phyloP scores from a whole-genome alignment of 2,329 filamentous ascomycete genomes.

The Epichloe glyceriae region DNA sequence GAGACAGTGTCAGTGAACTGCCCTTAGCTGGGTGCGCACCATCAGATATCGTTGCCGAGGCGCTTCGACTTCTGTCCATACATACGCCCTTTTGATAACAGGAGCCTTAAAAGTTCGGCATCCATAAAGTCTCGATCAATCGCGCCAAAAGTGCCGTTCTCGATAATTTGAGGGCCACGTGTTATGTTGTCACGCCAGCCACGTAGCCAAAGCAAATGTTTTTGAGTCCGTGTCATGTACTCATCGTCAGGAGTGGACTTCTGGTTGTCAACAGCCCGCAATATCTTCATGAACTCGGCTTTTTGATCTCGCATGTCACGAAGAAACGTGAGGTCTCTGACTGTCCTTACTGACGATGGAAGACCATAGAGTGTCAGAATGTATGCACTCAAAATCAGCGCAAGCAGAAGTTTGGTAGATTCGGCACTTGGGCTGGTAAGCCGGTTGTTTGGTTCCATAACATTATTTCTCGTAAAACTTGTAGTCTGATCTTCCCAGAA shows the following conservation, averaged over 20 bases:
- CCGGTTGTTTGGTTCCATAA: conserved; percentile 47
- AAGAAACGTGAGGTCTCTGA: conserved; percentile 51
- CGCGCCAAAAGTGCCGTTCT: conserved; percentile 50
- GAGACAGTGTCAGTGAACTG: conserved; percentile 6
- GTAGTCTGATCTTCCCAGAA: conserved; percentile 15
- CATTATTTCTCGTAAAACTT: conserved; percentile 23
- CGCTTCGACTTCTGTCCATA: conserved; percentile 5
- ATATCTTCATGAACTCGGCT: conserved; percentile 42
- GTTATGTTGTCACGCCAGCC: conserved; percentile 47
- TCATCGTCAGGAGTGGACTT: conserved; percentile 47
- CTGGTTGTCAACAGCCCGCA: conserved; percentile 37
- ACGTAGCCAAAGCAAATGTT: conserved; percentile 59
- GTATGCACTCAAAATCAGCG: conserved; percentile 48
- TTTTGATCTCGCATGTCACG: conserved; percentile 53
- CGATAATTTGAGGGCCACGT: conserved; percentile 23
- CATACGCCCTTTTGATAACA: conserved; percentile 50
- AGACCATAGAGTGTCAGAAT: conserved; percentile 39
- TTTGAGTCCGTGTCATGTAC: conserved; percentile 48
- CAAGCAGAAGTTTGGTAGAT: conserved; percentile 47
- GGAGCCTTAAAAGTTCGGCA: conserved; percentile 54
- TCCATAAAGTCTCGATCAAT: conserved; percentile 52
- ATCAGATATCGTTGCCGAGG: not conserved
- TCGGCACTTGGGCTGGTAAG: conserved; percentile 48
- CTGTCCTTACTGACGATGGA: conserved; percentile 37
- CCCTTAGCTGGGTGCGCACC: not conserved